phyloP scores from a whole-genome alignment of 257 asterid species.

The Solanum dulcamara region DNA sequence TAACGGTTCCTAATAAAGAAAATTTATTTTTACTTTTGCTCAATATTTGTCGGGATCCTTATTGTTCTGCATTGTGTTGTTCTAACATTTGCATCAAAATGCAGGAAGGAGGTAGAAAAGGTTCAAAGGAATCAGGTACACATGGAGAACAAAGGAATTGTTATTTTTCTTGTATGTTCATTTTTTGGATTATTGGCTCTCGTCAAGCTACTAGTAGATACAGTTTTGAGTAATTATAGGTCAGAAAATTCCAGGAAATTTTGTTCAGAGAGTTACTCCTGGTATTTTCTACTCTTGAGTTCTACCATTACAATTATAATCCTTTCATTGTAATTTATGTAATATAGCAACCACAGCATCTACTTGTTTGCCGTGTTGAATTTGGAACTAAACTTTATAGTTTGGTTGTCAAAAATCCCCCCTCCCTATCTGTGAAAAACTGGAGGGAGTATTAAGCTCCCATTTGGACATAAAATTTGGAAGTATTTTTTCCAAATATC shows the following conservation, averaged over 20 bases:
- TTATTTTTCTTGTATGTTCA: constrained; percentile 51
- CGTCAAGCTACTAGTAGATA: constrained; percentile 32
- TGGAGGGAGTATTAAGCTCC: not conserved
- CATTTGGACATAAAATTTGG: not conserved
- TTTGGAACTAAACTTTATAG: not conserved
- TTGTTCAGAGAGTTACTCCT: constrained; percentile 54
- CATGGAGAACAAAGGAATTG: constrained; percentile 74
- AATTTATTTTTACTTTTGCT: not conserved
- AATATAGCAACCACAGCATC: not conserved
- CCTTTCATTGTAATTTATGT: constrained; percentile 40
- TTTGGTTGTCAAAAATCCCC: not conserved
- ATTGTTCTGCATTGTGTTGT: not conserved
- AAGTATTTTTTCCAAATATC: not conserved
- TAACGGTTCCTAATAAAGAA: not conserved
- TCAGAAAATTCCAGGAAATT: constrained; percentile 45
- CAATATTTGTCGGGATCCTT: not conserved
- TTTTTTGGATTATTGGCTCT: constrained; percentile 44
- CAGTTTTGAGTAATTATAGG: constrained; percentile 24
- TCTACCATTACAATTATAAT: constrained; percentile 34
- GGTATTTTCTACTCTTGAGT: constrained; percentile 55
- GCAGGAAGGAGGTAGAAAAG: constrained; percentile 64
- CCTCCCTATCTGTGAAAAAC: not conserved
- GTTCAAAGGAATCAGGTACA: constrained; percentile 51
- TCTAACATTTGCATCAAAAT: not conserved
- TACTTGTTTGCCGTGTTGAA: not conserved